Evolutionary conservation across 2,329 filamentous ascomycete genomes (phyloP), one percentile per base, ranked within the genome.

Genomic region (Penicillium palitans): DNA sequence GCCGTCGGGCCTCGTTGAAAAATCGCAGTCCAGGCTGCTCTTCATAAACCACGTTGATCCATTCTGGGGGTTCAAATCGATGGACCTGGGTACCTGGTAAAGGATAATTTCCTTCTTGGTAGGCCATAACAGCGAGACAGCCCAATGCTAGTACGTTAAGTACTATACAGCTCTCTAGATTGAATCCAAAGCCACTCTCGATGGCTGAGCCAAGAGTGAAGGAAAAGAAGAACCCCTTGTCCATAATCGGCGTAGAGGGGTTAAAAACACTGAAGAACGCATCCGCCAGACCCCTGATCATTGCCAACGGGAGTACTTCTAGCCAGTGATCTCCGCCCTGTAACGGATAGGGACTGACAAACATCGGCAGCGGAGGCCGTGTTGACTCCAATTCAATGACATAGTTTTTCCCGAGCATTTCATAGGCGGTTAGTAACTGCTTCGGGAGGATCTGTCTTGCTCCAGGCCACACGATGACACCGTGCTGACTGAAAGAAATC

Each of bases 261-360:
- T 83, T 81, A 62, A 83, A 83, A 0, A 81, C 80, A n/a, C 78
- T 73, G 65, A 84, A 84, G 59, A 82, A 84, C 0, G 79, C 79
- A 68, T 83, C 79, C 9, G 79, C 77, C n/a, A 84, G 72, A 0
- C 80, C 80, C 60, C 80, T 81, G 54, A 83, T 75, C 41, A 80
- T 75, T 0, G 79, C 76, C 33, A 83, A 66, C 9, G 79, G 79
- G 3, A 84, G 72, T 4, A 71, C 70, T 46, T 80, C 76, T 35
- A 83, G 66, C 81, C 80, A 83, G 37, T 68, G 68, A 8, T 73
- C 68, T 4, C 70, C 72, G 6, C 66, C 69, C 15, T 74, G 72
- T 9, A 73, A 62, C 13, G 73, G 69, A 24, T 74, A 76, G 4
- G 72, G 70, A 65, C 72, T 67, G 61, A 69, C 68, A 72, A 76